phyloP scores from a whole-genome alignment of 257 asterid species.

The Verbascum thapsus region DNA sequence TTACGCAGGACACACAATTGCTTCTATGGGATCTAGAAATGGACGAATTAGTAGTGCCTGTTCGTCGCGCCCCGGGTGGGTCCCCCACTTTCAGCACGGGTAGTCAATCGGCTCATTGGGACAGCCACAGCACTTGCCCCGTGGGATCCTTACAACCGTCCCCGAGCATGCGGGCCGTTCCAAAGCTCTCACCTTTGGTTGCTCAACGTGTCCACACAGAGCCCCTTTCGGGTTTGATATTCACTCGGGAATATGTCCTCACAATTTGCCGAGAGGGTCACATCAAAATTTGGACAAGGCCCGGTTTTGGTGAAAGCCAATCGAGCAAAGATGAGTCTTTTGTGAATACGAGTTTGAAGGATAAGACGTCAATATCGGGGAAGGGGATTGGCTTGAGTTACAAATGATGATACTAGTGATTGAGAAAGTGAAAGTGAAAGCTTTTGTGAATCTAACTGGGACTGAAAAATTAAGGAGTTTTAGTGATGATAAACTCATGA shows the following conservation, averaged over 20 bases:
- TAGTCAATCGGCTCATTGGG: conserved; percentile 98
- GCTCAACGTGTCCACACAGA: conserved; percentile 94
- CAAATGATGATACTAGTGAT: conserved; percentile 46
- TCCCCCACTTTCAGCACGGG: conserved; percentile 92
- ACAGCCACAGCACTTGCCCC: conserved; percentile 68
- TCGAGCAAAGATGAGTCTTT: conserved; percentile 60
- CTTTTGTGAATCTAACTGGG: conserved; percentile 28
- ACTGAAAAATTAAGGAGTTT: conserved; percentile 26
- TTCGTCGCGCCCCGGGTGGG: conserved; percentile 93
- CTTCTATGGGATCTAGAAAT: conserved; percentile 96
- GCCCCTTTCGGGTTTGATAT: conserved; percentile 84
- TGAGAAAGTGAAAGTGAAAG: not conserved
- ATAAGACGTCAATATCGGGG: conserved; percentile 49
- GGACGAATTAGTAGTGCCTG: conserved; percentile 97
- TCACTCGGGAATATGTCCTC: conserved; percentile 84
- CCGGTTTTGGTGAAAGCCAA: conserved; percentile 62
- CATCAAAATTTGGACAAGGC: conserved; percentile 93
- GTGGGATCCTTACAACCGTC: conserved; percentile 83
- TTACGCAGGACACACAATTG: conserved; percentile 79
- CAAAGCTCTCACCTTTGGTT: conserved; percentile 84
- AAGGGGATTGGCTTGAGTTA: conserved; percentile 49
- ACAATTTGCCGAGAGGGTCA: conserved; percentile 90
- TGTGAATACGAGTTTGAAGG: conserved; percentile 54
- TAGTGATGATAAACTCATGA: conserved; percentile 37
- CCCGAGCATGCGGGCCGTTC: conserved; percentile 87